Evolutionary conservation across 179 eudicot genomes (phyloP).

Genomic region (Beta lomatogona): DNA sequence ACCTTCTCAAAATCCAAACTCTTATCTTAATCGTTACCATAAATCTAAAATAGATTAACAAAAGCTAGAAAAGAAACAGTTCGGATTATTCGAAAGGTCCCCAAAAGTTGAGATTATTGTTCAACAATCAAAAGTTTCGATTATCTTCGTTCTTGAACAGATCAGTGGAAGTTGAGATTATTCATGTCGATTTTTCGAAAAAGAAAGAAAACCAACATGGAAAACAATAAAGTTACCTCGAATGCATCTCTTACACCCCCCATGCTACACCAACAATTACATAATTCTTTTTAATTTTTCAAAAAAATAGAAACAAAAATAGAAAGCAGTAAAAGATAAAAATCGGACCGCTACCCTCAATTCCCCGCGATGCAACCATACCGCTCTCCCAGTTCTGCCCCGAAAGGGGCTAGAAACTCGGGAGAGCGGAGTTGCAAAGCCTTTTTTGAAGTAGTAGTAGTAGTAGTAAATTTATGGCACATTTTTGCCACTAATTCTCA

Average conservation of each 20-base stretch:
- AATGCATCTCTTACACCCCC: conserved; percentile 21
- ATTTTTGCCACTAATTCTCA: background rate
- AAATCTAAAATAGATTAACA: too few relatives aligned
- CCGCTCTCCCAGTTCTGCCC: conserved; percentile 65
- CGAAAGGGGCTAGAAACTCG: conserved; percentile 40
- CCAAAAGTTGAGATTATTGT: too few relatives aligned
- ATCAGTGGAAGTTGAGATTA: too few relatives aligned
- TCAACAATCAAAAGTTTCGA: too few relatives aligned
- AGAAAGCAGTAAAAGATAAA: conserved; percentile 4
- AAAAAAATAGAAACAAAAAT: background rate
- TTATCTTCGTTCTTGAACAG: too few relatives aligned
- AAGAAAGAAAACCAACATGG: too few relatives aligned
- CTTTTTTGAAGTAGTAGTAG: conserved; percentile 35
- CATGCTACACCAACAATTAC: background rate
- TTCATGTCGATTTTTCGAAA: too few relatives aligned
- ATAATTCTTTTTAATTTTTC: background rate
- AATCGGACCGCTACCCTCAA: conserved; percentile 94
- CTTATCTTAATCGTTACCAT: too few relatives aligned
- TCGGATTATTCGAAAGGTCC: too few relatives aligned
- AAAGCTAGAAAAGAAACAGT: too few relatives aligned
- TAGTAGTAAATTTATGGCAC: conserved; percentile 5
- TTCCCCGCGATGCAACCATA: conserved; percentile 86
- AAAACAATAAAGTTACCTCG: background rate
- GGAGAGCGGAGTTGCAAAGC: conserved; percentile 76
- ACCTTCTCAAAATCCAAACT: too few relatives aligned